Evolutionary conservation across 495 filamentous ascomycete genomes (phyloP).

Genomic region (Xylaria curta): DNA sequence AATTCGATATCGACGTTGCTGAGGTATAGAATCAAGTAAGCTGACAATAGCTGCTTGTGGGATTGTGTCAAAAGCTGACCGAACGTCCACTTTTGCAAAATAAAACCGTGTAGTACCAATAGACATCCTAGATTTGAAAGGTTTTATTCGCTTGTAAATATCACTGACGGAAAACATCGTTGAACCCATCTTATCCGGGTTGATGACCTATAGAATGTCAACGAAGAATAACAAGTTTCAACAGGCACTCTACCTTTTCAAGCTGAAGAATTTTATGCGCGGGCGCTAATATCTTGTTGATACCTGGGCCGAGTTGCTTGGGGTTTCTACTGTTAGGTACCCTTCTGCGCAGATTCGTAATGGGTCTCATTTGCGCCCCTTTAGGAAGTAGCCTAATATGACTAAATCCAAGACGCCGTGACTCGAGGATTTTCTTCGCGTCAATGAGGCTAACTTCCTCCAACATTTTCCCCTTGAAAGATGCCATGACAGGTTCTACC

Average conservation of each 20-base stretch:
- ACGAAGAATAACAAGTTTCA: background rate
- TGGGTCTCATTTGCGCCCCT: constrained; percentile 68
- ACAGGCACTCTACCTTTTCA: constrained; percentile 63
- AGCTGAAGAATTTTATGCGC: constrained; percentile 77
- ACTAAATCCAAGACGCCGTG: constrained; percentile 73
- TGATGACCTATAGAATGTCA: constrained; percentile 46
- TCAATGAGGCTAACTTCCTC: constrained; percentile 70
- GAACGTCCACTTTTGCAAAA: constrained; percentile 92
- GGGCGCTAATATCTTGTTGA: constrained; percentile 81
- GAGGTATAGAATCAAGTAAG: constrained; percentile 68
- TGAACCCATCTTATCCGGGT: constrained; percentile 70
- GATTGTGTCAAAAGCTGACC: constrained; percentile 94
- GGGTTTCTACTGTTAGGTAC: constrained; percentile 58
- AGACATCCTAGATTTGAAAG: constrained; percentile 63
- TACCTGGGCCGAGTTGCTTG: constrained; percentile 69
- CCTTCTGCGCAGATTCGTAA: constrained; percentile 81
- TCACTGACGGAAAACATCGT: constrained; percentile 82
- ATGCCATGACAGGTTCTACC: constrained; percentile 71
- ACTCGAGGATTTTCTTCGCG: constrained; percentile 64
- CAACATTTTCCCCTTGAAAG: constrained; percentile 77
- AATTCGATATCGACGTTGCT: constrained; percentile 72
- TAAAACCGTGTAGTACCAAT: constrained; percentile 53
- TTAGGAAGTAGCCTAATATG: constrained; percentile 85
- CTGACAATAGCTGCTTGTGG: constrained; percentile 76
- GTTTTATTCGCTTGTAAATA: constrained; percentile 75